Conservation (phyloP, 805 yeast species). For the Candida methanosorbosa region DNA sequence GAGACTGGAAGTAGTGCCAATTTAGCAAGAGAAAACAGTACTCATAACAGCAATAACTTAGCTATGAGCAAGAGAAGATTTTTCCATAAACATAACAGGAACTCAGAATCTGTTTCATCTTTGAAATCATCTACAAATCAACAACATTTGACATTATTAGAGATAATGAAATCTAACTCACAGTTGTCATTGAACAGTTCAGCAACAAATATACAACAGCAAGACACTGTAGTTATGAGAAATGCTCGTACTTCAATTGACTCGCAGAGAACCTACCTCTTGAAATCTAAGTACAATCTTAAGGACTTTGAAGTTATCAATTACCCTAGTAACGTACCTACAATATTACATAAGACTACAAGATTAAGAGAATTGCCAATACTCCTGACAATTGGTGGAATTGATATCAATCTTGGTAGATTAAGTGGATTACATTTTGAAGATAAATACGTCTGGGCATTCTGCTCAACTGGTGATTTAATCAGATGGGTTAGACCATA, state of each 20-base stretch:
- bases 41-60: constrained; percentile 1
- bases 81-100: constrained; percentile 5
- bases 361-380: constrained; percentile 19
- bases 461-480: constrained; percentile 27
- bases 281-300: background rate
- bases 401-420: constrained; percentile 24
- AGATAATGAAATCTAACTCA: constrained; percentile 17
- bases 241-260: constrained; percentile 1
- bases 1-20: no score
- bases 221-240: background rate
- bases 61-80: constrained; percentile 5
- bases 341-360: constrained; percentile 16
- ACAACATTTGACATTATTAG: constrained; percentile 18
- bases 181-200: constrained; percentile 4
- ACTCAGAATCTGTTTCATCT: constrained; percentile 21
- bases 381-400: constrained; percentile 24
- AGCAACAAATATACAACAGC: background rate
- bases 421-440: constrained; percentile 23
- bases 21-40: background rate
- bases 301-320: background rate
- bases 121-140: constrained; percentile 16
- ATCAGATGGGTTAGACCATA: constrained; percentile 29
- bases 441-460: constrained; percentile 26
- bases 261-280: background rate
- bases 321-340: background rate